Evolutionary conservation across 1,284 basidiomycete species (phyloP).

Genomic region (Trichosporon sp.): DNA sequence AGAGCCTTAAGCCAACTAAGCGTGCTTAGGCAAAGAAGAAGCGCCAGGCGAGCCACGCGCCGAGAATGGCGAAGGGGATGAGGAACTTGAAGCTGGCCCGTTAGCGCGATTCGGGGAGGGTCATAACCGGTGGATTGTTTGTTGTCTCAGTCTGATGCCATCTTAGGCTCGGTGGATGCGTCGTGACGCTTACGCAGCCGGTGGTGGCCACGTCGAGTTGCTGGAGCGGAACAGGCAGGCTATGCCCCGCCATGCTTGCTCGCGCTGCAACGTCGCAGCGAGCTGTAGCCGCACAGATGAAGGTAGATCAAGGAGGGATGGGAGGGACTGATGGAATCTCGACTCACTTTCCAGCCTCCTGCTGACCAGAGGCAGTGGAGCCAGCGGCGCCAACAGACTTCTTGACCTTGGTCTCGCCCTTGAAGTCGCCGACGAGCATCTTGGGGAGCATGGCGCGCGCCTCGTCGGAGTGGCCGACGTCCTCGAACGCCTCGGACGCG

Average conservation of each 20-base stretch:
- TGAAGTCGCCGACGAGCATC: conserved; percentile 73
- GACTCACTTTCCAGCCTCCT: neutral
- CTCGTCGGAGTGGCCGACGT: conserved; percentile 98
- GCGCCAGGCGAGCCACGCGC: conserved; percentile 45
- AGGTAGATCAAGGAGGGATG: neutral
- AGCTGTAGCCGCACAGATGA: neutral
- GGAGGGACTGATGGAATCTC: neutral
- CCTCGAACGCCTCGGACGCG: conserved; percentile 97
- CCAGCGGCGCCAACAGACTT: neutral
- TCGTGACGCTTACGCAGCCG: neutral
- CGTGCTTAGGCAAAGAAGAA: conserved; percentile 26
- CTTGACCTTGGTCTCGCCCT: conserved; percentile 52
- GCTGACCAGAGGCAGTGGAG: neutral
- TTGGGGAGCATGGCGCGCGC: conserved; percentile 78
- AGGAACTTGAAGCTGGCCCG: conserved; percentile 22
- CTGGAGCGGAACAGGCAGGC: neutral
- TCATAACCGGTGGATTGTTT: neutral
- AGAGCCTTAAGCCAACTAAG: neutral
- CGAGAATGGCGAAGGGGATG: conserved; percentile 37
- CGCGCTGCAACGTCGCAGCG: too few species aligned
- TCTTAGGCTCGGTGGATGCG: neutral
- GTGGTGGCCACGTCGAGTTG: neutral
- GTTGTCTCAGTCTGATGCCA: neutral
- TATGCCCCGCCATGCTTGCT: too few species aligned
- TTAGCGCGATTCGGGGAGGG: neutral